Conservation (phyloP, 352 stramenopile species). For the Phytophthora rubi region DNA sequence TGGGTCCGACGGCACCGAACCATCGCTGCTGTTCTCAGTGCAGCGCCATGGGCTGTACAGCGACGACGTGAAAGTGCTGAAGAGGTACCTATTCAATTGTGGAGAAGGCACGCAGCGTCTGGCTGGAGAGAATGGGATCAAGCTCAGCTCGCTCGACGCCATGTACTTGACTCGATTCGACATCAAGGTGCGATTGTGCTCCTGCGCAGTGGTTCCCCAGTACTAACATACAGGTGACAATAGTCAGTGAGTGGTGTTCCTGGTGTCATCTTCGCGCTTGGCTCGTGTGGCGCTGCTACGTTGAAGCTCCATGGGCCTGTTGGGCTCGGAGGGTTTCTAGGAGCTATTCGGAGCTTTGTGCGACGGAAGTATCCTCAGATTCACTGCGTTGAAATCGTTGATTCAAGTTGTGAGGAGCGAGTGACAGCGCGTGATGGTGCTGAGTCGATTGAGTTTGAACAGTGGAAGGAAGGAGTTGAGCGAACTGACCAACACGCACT, state of each 20-base stretch:
- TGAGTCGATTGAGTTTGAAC: conserved; percentile 22
- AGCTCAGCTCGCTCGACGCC: conserved; percentile 68
- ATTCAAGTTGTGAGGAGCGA: background rate
- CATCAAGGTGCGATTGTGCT: conserved; percentile 42
- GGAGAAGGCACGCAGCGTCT: conserved; percentile 73
- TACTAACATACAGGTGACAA: background rate
- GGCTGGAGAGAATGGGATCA: conserved; percentile 73
- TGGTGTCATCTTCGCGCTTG: conserved; percentile 69
- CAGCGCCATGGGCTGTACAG: conserved; percentile 73
- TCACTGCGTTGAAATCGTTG: conserved; percentile 51
- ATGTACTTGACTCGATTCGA: conserved; percentile 79
- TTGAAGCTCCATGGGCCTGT: conserved; percentile 58
- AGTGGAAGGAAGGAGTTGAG: conserved; percentile 25
- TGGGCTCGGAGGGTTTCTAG: conserved; percentile 47
- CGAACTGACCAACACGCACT: conserved; percentile 41
- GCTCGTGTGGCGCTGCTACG: conserved; percentile 50
- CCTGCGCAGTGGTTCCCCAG: background rate
- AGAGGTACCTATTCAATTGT: conserved; percentile 79
- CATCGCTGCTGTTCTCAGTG: conserved; percentile 72
- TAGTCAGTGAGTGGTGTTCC: conserved; percentile 75
- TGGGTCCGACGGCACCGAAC: conserved; percentile 69
- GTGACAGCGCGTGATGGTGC: background rate
- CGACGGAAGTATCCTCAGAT: conserved; percentile 69
- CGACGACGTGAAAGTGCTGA: conserved; percentile 59
- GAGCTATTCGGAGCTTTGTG: conserved; percentile 70